Evolutionary conservation across 2,329 filamentous ascomycete genomes (phyloP).

Genomic region (Diplodia sapinea): DNA sequence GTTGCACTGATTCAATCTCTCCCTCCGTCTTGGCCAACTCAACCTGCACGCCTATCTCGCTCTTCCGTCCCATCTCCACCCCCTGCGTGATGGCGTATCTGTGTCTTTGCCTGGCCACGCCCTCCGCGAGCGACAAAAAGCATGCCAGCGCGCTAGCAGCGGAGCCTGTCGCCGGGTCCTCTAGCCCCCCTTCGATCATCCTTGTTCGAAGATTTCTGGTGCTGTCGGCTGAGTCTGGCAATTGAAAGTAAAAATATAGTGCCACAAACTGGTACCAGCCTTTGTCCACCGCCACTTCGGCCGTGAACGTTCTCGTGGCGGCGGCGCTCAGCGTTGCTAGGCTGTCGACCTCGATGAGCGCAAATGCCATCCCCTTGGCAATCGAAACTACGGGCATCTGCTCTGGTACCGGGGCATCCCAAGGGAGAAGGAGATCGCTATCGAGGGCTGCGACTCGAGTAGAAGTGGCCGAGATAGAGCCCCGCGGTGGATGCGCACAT

Average conservation of each 20-base stretch:
- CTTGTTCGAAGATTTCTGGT: slow-evolving; percentile 58
- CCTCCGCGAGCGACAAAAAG: slow-evolving; percentile 53
- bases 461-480: slow-evolving; percentile 37
- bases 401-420: slow-evolving; percentile 30
- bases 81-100: slow-evolving; percentile 56
- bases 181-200: slow-evolving; percentile 61
- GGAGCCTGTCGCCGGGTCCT: slow-evolving; percentile 60
- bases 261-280: slow-evolving; percentile 62
- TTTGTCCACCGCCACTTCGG: slow-evolving; percentile 48
- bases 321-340: slow-evolving; percentile 62
- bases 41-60: slow-evolving; percentile 56
- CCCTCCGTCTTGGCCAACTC: slow-evolving; percentile 44
- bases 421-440: slow-evolving; percentile 36
- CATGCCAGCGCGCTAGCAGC: slow-evolving; percentile 56
- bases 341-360: slow-evolving; percentile 66
- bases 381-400: slow-evolving; percentile 54
- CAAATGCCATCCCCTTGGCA: slow-evolving; percentile 76
- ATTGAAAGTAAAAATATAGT: slow-evolving; percentile 65
- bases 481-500: slow-evolving; percentile 64
- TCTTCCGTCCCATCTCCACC: slow-evolving; percentile 59
- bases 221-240: slow-evolving; percentile 41
- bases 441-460: slow-evolving; percentile 44
- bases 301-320: slow-evolving; percentile 43
- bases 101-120: slow-evolving; percentile 41
- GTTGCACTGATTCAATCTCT: slow-evolving; percentile 50